A percentile compares a stretch with the other conserved stretches of the same genome.
These are phyloP conservation scores for Aspergillus mulundensis DNA, from an alignment of 495 filamentous ascomycete species.

Conservation along the genomic window DNA sequence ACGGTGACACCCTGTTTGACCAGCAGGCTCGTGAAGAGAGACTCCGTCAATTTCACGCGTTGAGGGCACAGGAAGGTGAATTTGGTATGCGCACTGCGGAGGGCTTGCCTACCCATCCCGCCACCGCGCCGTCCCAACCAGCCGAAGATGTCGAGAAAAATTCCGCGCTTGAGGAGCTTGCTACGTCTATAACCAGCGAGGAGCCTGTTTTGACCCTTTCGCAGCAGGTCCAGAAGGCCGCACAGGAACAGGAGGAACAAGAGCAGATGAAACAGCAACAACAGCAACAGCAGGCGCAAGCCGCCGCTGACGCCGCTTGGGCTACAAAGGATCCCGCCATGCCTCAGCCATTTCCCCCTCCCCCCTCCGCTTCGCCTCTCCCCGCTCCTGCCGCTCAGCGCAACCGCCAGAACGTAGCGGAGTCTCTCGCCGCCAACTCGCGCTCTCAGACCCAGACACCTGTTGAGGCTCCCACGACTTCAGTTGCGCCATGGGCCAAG, in stretches of 20 bases:
- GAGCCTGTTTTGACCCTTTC: slow-evolving; percentile 61
- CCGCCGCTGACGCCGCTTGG: slow-evolving; percentile 56
- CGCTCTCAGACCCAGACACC: slow-evolving; percentile 75
- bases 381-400: slow-evolving; percentile 85
- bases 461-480: slow-evolving; percentile 55
- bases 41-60: slow-evolving; percentile 59
- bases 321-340: slow-evolving; percentile 54
- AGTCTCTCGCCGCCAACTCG: slow-evolving; percentile 66
- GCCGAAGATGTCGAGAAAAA: slow-evolving; percentile 20
- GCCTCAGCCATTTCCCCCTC: slow-evolving; percentile 74
- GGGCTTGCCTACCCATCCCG: slow-evolving; percentile 41
- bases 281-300: slow-evolving; percentile 31
- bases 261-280: slow-evolving; percentile 26
- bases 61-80: slow-evolving; percentile 52
- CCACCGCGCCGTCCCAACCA: slow-evolving; percentile 15
- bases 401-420: slow-evolving; percentile 75
- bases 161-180: slow-evolving; percentile 10
- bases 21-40: slow-evolving; percentile 54
- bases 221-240: slow-evolving; percentile 55
- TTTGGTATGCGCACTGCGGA: slow-evolving; percentile 39
- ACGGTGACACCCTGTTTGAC: slow-evolving; percentile 45
- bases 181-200: slow-evolving; percentile 21
- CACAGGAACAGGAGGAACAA: slow-evolving; percentile 63
- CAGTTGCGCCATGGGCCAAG: slow-evolving; percentile 92
- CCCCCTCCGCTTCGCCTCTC: slow-evolving; percentile 69